Evolutionary conservation across 352 stramenopile species (phyloP), one percentile per base, ranked within the genome.

Genomic region (Phytophthora idaei): DNA sequence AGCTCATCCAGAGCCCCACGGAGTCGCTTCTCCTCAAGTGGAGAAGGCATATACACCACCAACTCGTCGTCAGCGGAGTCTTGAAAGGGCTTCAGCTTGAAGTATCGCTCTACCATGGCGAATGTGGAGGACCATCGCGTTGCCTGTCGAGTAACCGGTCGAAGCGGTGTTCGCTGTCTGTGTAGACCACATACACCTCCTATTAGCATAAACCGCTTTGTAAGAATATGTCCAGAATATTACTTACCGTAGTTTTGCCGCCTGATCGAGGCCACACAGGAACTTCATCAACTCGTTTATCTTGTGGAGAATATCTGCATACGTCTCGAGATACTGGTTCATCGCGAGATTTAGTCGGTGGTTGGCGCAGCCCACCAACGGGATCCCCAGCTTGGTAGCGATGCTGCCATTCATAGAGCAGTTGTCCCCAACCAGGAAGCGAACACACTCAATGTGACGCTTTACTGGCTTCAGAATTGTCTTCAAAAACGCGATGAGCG

Each of bases 251-350:
- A 21, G 17, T 21, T 21, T 21, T 21, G 17, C 17, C 17, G 17
- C 17, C 17, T 21, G 17, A 21, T 21, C 0, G 17, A 21, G 17
- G 21, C 5, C 50, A 34, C 31, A 4, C 15, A 45, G 17, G 12
- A 47, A 57, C n/a, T 57, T 45, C 29, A 41, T 41, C 4, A 54
- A 12, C 5, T 54, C 48, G 15, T 57, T 57, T 21, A 57, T 57
- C 34, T 57, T 57, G 50, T 46, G 7, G 1, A 47, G 34, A 5
- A 57, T 12, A 6, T 57, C 25, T 17, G 2, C 48, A 28, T 54
- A 14, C 29, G 14, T 47, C 3, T 27, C 17, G 10, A 57, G n/a
- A 21, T 57, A 36, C n/a, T 11, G 0, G 50, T 32, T 34, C 8
- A 47, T 45, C 3, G 32, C 34, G 17, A 57, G 50, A 21, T 47